These are phyloP conservation scores for Pythium sp. DNA, from an alignment of 352 stramenopile species.

Conservation along the genomic window DNA sequence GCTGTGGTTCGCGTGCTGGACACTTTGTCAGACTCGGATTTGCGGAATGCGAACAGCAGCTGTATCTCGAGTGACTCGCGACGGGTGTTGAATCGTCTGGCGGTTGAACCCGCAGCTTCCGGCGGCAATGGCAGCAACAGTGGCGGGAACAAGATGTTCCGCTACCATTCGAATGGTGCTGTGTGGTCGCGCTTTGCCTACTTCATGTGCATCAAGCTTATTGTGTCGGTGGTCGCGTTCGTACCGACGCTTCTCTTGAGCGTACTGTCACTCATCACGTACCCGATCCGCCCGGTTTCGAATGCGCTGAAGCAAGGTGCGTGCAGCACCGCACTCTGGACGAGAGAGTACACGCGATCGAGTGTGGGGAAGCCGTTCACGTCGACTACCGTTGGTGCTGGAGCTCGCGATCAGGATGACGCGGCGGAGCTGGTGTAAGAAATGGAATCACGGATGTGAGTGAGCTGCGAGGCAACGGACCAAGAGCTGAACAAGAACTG, in stretches of 20 bases:
- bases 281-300: constrained; percentile 53
- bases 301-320: constrained; percentile 34
- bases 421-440: constrained; percentile 33
- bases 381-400: constrained; percentile 1
- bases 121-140: constrained; percentile 6
- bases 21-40: constrained; percentile 68
- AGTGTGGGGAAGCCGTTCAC: constrained; percentile 50
- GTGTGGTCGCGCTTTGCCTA: constrained; percentile 75
- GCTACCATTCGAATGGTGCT: constrained; percentile 49
- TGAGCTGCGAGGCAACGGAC: constrained; percentile 1
- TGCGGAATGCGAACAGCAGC: constrained; percentile 74
- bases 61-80: constrained; percentile 43
- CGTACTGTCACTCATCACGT: constrained; percentile 50
- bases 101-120: constrained; percentile 19
- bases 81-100: constrained; percentile 56
- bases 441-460: neutral
- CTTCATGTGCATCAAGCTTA: constrained; percentile 58
- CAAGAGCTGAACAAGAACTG: neutral
- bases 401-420: constrained; percentile 25
- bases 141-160: constrained; percentile 44
- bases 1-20: constrained; percentile 60
- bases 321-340: constrained; percentile 53
- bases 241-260: constrained; percentile 53
- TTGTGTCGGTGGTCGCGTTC: constrained; percentile 57
- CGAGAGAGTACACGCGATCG: constrained; percentile 63